Evolutionary conservation across 805 yeast genomes (phyloP), one percentile per base, ranked within the genome.

Genomic region (Pichia rugopelliculosa): DNA sequence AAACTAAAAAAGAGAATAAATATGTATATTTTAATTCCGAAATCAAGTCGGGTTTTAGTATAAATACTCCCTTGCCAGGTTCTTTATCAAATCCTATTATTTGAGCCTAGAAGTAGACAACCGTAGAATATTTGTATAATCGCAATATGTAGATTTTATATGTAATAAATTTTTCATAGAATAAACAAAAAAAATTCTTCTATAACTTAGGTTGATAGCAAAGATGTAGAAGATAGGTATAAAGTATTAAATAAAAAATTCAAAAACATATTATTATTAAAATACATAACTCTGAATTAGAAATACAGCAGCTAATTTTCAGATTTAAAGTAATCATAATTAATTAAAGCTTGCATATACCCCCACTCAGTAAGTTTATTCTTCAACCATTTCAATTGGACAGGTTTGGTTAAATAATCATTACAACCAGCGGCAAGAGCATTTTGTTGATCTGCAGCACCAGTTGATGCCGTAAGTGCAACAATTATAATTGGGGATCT

Each of bases 321-420:
- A 46, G 71, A 70, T 55, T 77, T 80, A 95, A 97, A 93, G 36
- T 95, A 91, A 62, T 93, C 96, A 64, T 85, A 91, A 66, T 91
- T 95, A 62, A 91, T 90, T 43, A 91, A 69, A 0, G 97, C 97
- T 67, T 91, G 99, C 98, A 91, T 91, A 65, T 98, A 91, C 0
- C 99, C 98, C 98, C 98, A 93, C 65, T 91, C 97, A 0, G 89
- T 84, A 45, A 93, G 86, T 66, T 93, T 93, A 60, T 87, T 87
- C 58, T 89, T 87, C 41, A 93, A 71, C 99, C 99, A 93, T 42
- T 80, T 87, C 56, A 91, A 71, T 57, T 89, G 91, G 9, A 93
- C 98, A 0, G 99, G 99, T 56, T 93, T 93, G 10, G 97, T 93
- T 56, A 93, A 68, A 68, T 84, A 93, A 65, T 93, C 99, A 60